Conservation (phyloP, 176 grass and related monocot species). For the Avena sativa region DNA sequence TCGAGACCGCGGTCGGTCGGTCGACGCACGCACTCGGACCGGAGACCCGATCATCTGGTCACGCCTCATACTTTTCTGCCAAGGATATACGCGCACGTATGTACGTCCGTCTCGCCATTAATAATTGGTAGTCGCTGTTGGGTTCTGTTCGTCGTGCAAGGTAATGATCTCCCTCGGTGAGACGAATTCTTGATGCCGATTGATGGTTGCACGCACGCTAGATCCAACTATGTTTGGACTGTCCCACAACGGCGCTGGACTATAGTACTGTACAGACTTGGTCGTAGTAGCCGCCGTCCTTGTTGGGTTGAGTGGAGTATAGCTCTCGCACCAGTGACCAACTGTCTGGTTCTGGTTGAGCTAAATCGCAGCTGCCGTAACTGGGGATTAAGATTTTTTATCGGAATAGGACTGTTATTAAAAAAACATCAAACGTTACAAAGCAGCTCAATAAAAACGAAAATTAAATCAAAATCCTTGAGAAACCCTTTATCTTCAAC, state of each 20-base stretch:
- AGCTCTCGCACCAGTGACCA: not conserved
- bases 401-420: too few species aligned
- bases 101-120: conserved; percentile 4
- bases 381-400: too few species aligned
- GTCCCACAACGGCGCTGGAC: not conserved
- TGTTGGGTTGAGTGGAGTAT: not conserved
- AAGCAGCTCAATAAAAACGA: too few species aligned
- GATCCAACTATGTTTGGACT: not conserved
- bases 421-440: too few species aligned
- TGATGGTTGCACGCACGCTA: not conserved
- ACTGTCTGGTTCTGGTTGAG: conserved; percentile 4
- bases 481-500: too few species aligned
- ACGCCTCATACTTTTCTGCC: not conserved
- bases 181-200: conserved; percentile 7
- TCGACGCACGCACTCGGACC: not conserved
- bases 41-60: not conserved
- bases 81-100: not conserved
- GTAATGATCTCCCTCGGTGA: not conserved
- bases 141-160: not conserved
- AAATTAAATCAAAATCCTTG: too few species aligned
- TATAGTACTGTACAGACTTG: not conserved
- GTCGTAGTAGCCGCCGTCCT: not conserved
- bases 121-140: not conserved
- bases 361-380: not conserved
- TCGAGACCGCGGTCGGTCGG: not conserved